Evolutionary conservation across 331 rosid species (phyloP), one percentile per base, ranked within the genome.

Genomic region (Saraca asoca): DNA sequence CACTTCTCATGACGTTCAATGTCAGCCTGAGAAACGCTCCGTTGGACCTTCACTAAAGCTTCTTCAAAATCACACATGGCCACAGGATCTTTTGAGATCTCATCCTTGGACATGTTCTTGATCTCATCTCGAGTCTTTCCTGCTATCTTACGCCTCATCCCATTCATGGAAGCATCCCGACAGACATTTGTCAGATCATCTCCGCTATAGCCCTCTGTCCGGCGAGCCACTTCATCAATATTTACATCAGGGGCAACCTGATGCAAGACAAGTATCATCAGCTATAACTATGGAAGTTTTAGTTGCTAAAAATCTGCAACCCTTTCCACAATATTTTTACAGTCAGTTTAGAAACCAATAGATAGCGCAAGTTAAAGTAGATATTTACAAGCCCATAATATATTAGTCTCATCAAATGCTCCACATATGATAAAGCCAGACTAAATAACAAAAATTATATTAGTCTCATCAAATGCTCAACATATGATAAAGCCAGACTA

Each of bases 11-110:
- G 99, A 42, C 85, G 85, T 68, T 94, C 97, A 18, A 94, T 94
- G 74, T 94, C 99, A 15, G 97, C 78, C 49, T 78, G 83, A 24
- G 96, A 94, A 80, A 94, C 97, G 82, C 97, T 94, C 51, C 97
- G 77, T 58, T 94, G 99, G 66, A 94, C 99, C 86, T 94, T 94
- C 34, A 1, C 71, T 79, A 90, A 70, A 61, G 99, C 99, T 88
- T 94, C 99, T 81, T 90, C 99, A 41, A 94, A 94, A 80, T 94
- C 99, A 8, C 99, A 94, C 99, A 88, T 94, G 74, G 95, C 99
- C 64, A 90, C 90, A 45, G 99, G 99, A 75, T 94, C 99, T 12
- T 90, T 94, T 35, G 95, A 94, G 66, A 94, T 94, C 15, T 89
- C 94, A 66, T 93, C 98, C 85, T 89, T 93, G 9, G 98, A 31